phyloP scores from a whole-genome alignment of 179 eudicot genomes.

The Pouteria campechiana region DNA sequence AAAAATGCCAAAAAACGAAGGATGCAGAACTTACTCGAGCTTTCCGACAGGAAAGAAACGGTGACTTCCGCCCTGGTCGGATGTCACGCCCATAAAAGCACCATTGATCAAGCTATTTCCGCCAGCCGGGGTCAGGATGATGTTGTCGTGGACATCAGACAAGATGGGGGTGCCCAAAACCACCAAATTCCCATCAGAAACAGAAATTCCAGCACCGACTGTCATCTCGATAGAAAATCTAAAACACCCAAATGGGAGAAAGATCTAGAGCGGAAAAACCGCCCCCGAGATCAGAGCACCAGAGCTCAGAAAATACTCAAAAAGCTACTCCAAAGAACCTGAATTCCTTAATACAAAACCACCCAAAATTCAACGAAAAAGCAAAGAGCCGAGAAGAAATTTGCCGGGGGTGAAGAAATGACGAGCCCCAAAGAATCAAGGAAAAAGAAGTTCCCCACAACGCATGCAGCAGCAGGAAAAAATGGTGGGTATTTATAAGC shows the following conservation, averaged over 20 bases:
- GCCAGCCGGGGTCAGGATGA: slow-evolving; percentile 33
- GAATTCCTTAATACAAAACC: no score
- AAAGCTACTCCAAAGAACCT: no score
- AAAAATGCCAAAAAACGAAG: not conserved
- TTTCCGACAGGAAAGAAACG: slow-evolving; percentile 75
- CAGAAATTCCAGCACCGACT: slow-evolving; percentile 50
- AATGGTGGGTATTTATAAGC: no score
- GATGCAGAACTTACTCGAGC: slow-evolving; percentile 32
- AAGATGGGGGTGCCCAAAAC: slow-evolving; percentile 42
- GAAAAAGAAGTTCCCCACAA: no score
- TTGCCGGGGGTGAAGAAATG: no score
- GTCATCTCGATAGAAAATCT: slow-evolving; percentile 43
- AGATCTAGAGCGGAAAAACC: slow-evolving; percentile 27
- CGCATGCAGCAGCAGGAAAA: no score
- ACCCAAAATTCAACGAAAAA: no score
- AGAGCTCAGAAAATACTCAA: no score
- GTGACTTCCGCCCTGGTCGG: slow-evolving; percentile 52
- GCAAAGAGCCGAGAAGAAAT: no score
- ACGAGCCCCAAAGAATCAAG: no score
- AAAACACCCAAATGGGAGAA: no score
- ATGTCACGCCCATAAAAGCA: slow-evolving; percentile 58
- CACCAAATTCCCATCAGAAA: slow-evolving; percentile 30
- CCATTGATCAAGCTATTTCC: slow-evolving; percentile 27
- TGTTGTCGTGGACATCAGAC: slow-evolving; percentile 34
- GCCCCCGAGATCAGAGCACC: no score